Base-by-base conservation (phyloP, 73 alveolate species). In the Durusdinium trenchii region DNA sequence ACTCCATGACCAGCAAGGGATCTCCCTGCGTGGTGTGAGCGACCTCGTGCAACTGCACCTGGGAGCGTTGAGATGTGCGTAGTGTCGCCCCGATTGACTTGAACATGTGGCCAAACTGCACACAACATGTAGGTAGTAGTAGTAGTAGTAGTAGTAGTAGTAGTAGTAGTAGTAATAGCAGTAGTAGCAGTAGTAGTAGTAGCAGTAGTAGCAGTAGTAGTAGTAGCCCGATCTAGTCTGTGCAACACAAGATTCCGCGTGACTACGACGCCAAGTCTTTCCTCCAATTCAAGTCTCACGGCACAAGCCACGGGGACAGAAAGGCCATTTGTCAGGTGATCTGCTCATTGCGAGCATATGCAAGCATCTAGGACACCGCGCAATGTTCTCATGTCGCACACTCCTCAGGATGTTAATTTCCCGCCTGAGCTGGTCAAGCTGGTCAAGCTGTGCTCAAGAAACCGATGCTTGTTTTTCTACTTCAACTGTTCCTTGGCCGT, bases 1-100 rank as follows among this genome's bases (percentile, higher is more conserved):
- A 92, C 81, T 92, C 98, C 98, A 92, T 92, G 62, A 92, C 98
- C 62, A 92, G 69, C 91, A 92, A n/a, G 45, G 98, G 98, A 23
- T 92, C 98, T 12, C 98, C 98, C 18, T 38, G 45, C 26, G 98
- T 60, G 6, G 89, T 92, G 62, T 73, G 98, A 7, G 91, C 98
- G 62, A 92, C 51, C 98, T 92, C 98, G 81, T 92, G 98, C 62
- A 92, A 32, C 52, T 75, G 98, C 60, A 92, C 98, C 96, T 89
- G 28, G 46, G 38, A 2, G 50, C 62, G 4, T 42, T 0, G 20
- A 26, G 16, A 20, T 36, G 26, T 35, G 38, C 30, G 6, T 16
- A 0, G n/a, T n/a, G n/a, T n/a, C n/a, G n/a, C n/a, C n/a, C n/a
- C n/a, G n/a, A n/a, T n/a, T n/a, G n/a, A n/a, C n/a, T n/a, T n/a